Base-by-base conservation (phyloP, 2,329 filamentous ascomycete genomes). In the Alternaria triticina region DNA sequence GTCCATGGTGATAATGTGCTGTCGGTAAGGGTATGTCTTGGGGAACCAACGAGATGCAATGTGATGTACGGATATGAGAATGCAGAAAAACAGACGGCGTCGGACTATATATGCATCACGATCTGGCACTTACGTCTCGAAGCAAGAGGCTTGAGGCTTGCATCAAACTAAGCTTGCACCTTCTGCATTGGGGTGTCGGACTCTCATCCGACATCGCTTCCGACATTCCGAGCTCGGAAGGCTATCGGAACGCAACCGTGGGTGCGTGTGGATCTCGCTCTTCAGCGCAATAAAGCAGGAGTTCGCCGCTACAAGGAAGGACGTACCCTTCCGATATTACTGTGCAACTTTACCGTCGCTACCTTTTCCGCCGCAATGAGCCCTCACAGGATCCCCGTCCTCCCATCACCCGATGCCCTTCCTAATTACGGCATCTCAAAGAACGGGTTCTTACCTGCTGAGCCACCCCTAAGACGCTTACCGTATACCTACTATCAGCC, bases 401-500 rank as follows among this genome's bases (percentile, higher is more conserved):
- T 75, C 23, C 74, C 73, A 12, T 72, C 71, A 10, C 55, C 61
- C 13, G 70, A 66, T 47, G 70, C 71, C 9, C 84, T 93, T 56
- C 85, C 88, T 76, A 89, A 93, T 77, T 97, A 96, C 82, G 91
- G 90, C 81, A 88, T 93, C 76, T 92, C 90, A 67, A 86, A 88
- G 61, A 87, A 91, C 79, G 94, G 93, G 70, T 97, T 97, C 81
- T 86, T 97, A 47, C 92, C 94, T 2, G 84, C 90, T 60, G 88
- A 90, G 65, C 81, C 90, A 27, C 93, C 93, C 33, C 82, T 97
- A 66, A 88, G 89, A 62, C 84, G 87, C 59, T 87, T 97, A 13
- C 90, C 92, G 13, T 90, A 96, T 71, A 88, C 89, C 5, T 96
- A 96, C 82, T 97, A 97, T 80, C 89, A 91, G 79, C 91, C 92